phyloP scores from a whole-genome alignment of 768 basidiomycete genomes.

The Tylopilus rubrobrunneus region DNA sequence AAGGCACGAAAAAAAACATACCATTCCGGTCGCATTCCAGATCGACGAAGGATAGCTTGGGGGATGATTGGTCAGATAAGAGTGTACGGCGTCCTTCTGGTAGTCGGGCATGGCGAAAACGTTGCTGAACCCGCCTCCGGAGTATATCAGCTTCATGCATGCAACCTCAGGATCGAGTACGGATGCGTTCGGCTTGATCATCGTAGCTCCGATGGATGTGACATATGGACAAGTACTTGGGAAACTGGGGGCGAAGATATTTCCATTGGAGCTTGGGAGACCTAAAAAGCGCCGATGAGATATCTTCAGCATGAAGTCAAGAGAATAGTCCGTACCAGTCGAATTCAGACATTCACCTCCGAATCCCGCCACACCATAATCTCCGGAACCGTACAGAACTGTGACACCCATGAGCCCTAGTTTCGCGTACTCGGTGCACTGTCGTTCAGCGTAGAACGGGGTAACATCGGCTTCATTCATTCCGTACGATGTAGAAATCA shows the following conservation, averaged over 20 bases:
- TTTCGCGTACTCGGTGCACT: constrained; percentile 48
- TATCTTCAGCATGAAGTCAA: background rate
- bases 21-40: constrained; percentile 29
- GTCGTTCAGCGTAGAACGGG: constrained; percentile 35
- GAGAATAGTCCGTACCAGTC: constrained; percentile 10
- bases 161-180: constrained; percentile 49
- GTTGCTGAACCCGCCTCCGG: constrained; percentile 51
- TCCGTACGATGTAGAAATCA: constrained; percentile 43
- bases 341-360: constrained; percentile 30
- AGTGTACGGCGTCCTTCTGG: constrained; percentile 32
- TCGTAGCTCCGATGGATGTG: constrained; percentile 44
- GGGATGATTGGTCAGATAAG: background rate
- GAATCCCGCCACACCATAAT: constrained; percentile 32
- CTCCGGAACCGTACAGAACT: constrained; percentile 32
- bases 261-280: constrained; percentile 38
- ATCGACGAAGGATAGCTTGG: background rate
- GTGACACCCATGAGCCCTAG: constrained; percentile 37
- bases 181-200: constrained; percentile 35
- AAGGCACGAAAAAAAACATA: background rate
- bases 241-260: constrained; percentile 47
- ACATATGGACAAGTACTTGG: constrained; percentile 44
- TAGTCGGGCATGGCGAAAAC: constrained; percentile 40
- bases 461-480: constrained; percentile 34
- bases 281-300: constrained; percentile 1
- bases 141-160: constrained; percentile 42